These are phyloP conservation scores for Neurospora terricola DNA, from an alignment of 495 filamentous ascomycete genomes.

Conservation along the genomic window DNA sequence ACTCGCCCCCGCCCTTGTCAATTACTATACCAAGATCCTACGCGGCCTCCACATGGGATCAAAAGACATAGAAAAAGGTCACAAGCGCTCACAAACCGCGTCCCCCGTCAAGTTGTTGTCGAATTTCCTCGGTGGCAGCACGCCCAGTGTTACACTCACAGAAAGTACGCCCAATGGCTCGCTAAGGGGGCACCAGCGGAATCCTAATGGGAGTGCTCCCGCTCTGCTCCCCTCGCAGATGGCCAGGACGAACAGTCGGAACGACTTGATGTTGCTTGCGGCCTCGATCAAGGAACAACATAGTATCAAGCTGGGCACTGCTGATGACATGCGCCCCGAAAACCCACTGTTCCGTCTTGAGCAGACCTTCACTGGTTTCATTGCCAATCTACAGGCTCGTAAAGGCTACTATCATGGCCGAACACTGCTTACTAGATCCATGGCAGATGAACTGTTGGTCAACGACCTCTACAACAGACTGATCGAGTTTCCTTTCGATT, in stretches of 20 bases:
- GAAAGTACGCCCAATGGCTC: slow-evolving; percentile 6
- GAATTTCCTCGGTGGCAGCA: slow-evolving; percentile 55
- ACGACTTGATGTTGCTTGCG: slow-evolving; percentile 33
- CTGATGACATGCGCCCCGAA: slow-evolving; percentile 37
- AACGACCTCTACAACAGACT: slow-evolving; percentile 89
- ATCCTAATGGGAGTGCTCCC: slow-evolving; percentile 24
- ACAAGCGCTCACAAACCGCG: slow-evolving; percentile 52
- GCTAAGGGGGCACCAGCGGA: slow-evolving; percentile 26
- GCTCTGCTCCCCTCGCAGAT: slow-evolving; percentile 21
- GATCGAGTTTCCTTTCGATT: slow-evolving; percentile 67
- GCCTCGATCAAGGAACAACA: slow-evolving; percentile 40
- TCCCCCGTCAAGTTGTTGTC: slow-evolving; percentile 85
- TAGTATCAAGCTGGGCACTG: slow-evolving; percentile 27
- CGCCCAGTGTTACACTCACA: slow-evolving; percentile 7
- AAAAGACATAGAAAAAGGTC: slow-evolving; percentile 42
- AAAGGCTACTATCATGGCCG: slow-evolving; percentile 80
- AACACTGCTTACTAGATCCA: slow-evolving; percentile 56
- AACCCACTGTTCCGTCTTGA: slow-evolving; percentile 63
- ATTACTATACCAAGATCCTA: slow-evolving; percentile 63
- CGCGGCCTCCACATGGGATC: slow-evolving; percentile 55
- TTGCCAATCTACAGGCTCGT: slow-evolving; percentile 68
- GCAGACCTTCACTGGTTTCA: slow-evolving; percentile 76
- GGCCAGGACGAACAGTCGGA: slow-evolving; percentile 32
- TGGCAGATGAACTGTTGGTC: slow-evolving; percentile 65
- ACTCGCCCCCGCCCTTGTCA: slow-evolving; percentile 53